Evolutionary conservation across 2,329 filamentous ascomycete species (phyloP).

Genomic region (Helicocarpus griseus): DNA sequence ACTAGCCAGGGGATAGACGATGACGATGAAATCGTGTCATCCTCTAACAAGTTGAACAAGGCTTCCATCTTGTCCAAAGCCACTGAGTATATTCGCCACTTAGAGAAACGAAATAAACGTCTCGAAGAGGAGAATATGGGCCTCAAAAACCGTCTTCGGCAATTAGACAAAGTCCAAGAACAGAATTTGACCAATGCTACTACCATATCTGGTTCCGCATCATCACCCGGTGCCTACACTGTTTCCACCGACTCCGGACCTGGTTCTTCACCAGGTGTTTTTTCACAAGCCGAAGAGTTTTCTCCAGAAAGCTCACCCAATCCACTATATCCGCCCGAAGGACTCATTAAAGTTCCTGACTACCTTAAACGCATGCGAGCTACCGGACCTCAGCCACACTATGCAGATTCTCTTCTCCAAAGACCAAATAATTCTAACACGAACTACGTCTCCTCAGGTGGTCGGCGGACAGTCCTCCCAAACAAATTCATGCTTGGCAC

Average conservation of each 20-base stretch:
- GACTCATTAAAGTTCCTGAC: slow-evolving; percentile 35
- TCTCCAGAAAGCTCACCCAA: slow-evolving; percentile 22
- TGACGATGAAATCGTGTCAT: slow-evolving; percentile 69
- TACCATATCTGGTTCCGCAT: slow-evolving; percentile 30
- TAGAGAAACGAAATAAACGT: slow-evolving; percentile 81
- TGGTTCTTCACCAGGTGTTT: slow-evolving; percentile 31
- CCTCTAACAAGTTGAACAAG: slow-evolving; percentile 92
- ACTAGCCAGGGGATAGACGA: slow-evolving; percentile 64
- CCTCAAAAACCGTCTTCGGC: slow-evolving; percentile 70
- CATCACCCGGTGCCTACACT: slow-evolving; percentile 32
- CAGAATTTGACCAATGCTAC: slow-evolving; percentile 28
- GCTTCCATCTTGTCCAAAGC: slow-evolving; percentile 94
- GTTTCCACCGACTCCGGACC: slow-evolving; percentile 27
- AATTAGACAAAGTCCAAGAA: slow-evolving; percentile 56
- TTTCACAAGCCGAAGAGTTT: slow-evolving; percentile 31
- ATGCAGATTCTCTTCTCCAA: slow-evolving; percentile 31
- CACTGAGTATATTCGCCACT: slow-evolving; percentile 87
- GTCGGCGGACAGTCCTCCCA: slow-evolving; percentile 42
- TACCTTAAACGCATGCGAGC: slow-evolving; percentile 33
- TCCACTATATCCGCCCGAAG: slow-evolving; percentile 29
- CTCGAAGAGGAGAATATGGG: slow-evolving; percentile 70
- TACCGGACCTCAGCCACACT: slow-evolving; percentile 24
- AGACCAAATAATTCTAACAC: slow-evolving; percentile 15
- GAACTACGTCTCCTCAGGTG: slow-evolving; percentile 27
- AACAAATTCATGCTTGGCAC: slow-evolving; percentile 88